A percentile compares a stretch with the other conserved stretches of the same genome.
Evolutionary conservation across 169 alveolate genomes (phyloP).

Genomic region (Cryptosporidium baileyi): DNA sequence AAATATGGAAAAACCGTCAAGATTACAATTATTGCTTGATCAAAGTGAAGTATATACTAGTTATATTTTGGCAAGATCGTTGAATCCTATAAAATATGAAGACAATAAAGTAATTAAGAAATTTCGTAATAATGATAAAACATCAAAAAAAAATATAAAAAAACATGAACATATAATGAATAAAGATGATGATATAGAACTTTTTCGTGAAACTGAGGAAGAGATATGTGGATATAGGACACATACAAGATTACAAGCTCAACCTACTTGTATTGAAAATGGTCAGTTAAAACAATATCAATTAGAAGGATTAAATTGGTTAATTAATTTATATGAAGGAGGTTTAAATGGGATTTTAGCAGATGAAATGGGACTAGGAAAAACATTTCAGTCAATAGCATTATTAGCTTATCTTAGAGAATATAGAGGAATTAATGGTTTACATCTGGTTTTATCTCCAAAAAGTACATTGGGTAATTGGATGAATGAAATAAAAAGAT

Average conservation of each 20-base stretch:
- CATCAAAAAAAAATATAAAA: neutral
- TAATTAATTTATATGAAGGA: constrained; percentile 91
- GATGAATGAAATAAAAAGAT: constrained; percentile 94
- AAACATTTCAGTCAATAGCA: constrained; percentile 95
- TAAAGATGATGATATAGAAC: constrained; percentile 40
- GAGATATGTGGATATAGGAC: constrained; percentile 54
- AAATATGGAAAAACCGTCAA: neutral
- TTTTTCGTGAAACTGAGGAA: constrained; percentile 65
- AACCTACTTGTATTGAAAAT: constrained; percentile 26
- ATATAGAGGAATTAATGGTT: constrained; percentile 91
- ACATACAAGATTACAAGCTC: constrained; percentile 46
- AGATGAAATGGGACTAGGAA: constrained; percentile 99
- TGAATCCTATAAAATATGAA: constrained; percentile 22
- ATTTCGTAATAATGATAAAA: too few species aligned
- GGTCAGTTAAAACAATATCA: constrained; percentile 95
- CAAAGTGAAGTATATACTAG: constrained; percentile 61
- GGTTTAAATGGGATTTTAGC: constrained; percentile 97
- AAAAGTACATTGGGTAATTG: constrained; percentile 95
- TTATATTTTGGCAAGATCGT: constrained; percentile 45
- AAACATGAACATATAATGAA: constrained; percentile 39
- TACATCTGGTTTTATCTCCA: constrained; percentile 96
- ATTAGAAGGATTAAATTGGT: constrained; percentile 96
- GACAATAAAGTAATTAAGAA: too few species aligned
- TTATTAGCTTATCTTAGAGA: constrained; percentile 90
- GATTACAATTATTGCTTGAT: constrained; percentile 23